A percentile compares a stretch with the other conserved stretches of the same genome.
Conservation (phyloP, 345 rosid species). For the Camelina sativa region DNA sequence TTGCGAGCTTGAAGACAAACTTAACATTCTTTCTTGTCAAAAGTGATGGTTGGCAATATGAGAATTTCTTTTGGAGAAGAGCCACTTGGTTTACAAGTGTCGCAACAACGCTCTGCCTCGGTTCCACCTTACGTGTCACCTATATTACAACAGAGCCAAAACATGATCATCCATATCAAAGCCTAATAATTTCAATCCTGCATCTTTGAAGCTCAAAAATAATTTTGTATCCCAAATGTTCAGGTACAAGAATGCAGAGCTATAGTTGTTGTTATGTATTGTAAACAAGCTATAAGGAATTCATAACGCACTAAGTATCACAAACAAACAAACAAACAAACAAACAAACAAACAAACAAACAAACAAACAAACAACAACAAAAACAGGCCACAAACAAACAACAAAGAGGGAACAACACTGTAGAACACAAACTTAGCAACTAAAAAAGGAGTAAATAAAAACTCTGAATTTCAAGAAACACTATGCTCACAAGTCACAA, state of each 20-base stretch:
- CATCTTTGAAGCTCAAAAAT: not conserved
- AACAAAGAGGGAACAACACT: not conserved
- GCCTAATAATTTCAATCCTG: not conserved
- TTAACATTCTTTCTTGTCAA: slow-evolving; percentile 53
- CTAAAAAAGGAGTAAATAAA: no score
- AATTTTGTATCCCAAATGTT: not conserved
- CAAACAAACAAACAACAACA: not conserved
- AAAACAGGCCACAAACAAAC: not conserved
- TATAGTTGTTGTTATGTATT: not conserved
- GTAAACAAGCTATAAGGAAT: no score
- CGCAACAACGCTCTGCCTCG: slow-evolving; percentile 52
- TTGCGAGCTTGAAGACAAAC: slow-evolving; percentile 68
- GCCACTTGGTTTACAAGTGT: slow-evolving; percentile 52
- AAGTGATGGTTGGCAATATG: slow-evolving; percentile 45
- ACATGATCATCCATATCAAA: slow-evolving; percentile 24
- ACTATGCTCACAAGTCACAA: slow-evolving; percentile 14
- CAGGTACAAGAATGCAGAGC: not conserved
- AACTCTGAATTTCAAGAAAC: not conserved
- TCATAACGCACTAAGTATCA: not conserved
- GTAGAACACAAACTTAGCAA: slow-evolving; percentile 12
- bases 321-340: slow-evolving; percentile 1
- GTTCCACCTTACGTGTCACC: slow-evolving; percentile 56
- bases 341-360: not conserved
- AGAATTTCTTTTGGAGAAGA: slow-evolving; percentile 53
- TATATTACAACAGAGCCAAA: slow-evolving; percentile 37